Conservation (phyloP, 2,329 filamentous ascomycete genomes). For the Gaeumannomyces sp. region DNA sequence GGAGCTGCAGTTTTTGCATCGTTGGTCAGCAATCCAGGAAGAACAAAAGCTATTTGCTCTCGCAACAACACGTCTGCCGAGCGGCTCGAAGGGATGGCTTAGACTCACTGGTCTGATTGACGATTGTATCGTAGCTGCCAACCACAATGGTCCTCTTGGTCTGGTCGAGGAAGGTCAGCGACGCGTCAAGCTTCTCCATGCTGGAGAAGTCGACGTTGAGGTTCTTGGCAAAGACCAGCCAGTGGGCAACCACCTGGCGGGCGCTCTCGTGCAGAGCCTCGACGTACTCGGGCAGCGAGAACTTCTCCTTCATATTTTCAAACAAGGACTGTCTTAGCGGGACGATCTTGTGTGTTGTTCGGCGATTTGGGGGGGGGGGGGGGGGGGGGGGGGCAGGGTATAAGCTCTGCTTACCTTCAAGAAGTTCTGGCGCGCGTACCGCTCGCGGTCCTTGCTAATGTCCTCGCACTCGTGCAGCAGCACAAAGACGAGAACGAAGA, state of each 20-base stretch:
- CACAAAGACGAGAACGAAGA: conserved; percentile 3
- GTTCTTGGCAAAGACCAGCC: neutral
- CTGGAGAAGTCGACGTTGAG: conserved; percentile 2
- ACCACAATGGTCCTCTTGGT: neutral
- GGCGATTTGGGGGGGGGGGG: no score
- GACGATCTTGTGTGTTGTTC: neutral
- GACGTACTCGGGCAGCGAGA: conserved; percentile 4
- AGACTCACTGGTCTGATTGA: conserved; percentile 1
- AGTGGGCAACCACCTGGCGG: neutral
- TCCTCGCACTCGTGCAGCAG: conserved; percentile 7
- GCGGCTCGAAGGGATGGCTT: neutral
- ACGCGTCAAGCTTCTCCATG: conserved; percentile 1
- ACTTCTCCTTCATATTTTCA: neutral
- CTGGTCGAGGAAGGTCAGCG: neutral
- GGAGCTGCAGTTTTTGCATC: neutral
- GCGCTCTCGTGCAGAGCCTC: conserved; percentile 3
- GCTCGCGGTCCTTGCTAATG: conserved; percentile 6
- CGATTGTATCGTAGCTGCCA: neutral
- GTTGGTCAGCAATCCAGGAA: neutral
- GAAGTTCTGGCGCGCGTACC: conserved; percentile 5
- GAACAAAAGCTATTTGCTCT: no score
- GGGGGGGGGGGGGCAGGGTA: no score
- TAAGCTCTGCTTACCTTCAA: neutral
- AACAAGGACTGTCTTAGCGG: neutral
- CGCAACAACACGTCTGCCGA: no score